phyloP scores from a whole-genome alignment of 2,329 filamentous ascomycete species.

The Nannizzia gypsea region DNA sequence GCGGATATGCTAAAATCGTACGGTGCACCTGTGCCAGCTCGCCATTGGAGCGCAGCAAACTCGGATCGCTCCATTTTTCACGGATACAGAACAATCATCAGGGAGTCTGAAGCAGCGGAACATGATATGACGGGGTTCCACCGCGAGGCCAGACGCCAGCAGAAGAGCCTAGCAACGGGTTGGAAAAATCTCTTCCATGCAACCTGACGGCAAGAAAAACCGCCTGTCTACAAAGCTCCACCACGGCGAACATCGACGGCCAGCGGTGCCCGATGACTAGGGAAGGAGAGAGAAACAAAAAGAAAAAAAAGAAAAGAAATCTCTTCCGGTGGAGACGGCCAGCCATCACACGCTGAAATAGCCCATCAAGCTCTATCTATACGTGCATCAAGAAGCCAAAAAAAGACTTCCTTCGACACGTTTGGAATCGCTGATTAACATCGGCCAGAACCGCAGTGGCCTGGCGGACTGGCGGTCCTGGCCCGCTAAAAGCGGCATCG shows the following conservation, averaged over 20 bases:
- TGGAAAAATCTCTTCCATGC: slow-evolving; percentile 4
- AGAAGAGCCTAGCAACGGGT: background rate
- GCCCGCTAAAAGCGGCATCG: background rate
- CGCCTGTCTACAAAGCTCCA: slow-evolving; percentile 1
- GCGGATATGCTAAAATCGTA: background rate
- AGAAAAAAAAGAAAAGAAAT: background rate
- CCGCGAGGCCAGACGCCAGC: background rate
- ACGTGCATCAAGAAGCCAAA: no score
- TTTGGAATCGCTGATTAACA: background rate
- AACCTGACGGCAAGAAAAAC: background rate
- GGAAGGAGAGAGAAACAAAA: background rate
- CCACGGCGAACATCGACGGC: background rate
- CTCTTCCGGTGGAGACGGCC: background rate
- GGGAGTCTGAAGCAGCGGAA: background rate
- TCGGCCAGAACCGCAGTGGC: background rate
- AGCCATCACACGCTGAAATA: background rate
- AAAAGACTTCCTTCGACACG: no score
- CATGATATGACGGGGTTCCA: slow-evolving; percentile 1
- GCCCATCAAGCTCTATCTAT: background rate
- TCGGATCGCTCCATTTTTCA: background rate
- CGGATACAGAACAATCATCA: background rate
- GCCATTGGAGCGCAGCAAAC: background rate
- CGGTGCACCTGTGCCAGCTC: background rate
- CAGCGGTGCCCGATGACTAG: background rate
- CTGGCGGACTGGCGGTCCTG: background rate